Percentiles rank a stretch among this genome's conserved stretches.
These are phyloP conservation scores for Candida oleophila DNA, from an alignment of 805 yeast genomes.

Conservation along the genomic window DNA sequence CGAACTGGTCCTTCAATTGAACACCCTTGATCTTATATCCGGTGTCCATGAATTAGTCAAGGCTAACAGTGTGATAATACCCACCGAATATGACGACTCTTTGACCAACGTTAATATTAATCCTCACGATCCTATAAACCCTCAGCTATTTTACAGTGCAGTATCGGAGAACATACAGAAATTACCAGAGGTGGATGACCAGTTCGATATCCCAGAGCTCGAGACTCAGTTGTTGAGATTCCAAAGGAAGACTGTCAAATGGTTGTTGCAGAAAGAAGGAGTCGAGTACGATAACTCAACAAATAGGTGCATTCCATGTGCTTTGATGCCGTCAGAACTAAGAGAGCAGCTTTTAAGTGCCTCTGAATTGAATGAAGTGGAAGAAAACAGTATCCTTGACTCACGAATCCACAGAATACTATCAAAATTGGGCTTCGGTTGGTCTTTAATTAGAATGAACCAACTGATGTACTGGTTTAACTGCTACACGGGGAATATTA, in stretches of 20 bases:
- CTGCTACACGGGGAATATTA: conserved; percentile 47
- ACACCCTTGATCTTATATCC: background rate
- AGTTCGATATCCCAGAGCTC: conserved; percentile 40
- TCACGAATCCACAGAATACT: conserved; percentile 27
- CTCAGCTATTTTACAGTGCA: conserved; percentile 48
- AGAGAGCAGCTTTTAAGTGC: conserved; percentile 2
- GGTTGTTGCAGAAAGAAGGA: conserved; percentile 57
- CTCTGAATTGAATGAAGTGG: background rate
- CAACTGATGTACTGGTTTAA: conserved; percentile 44
- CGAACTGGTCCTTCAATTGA: conserved; percentile 2
- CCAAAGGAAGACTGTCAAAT: conserved; percentile 53
- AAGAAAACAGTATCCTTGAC: conserved; percentile 14
- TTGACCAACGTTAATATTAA: background rate
- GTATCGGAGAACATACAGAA: conserved; percentile 45
- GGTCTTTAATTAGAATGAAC: conserved; percentile 29
- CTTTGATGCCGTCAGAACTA: conserved; percentile 8
- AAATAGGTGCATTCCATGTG: conserved; percentile 17
- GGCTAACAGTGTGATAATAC: background rate
- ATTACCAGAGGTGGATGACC: conserved; percentile 15
- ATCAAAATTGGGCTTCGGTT: conserved; percentile 52
- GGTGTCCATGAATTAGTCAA: background rate
- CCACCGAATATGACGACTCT: conserved; percentile 1
- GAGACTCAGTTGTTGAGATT: conserved; percentile 46
- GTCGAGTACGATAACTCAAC: conserved; percentile 29
- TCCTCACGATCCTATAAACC: conserved; percentile 21